Percentiles rank a stretch among this genome's conserved stretches.
phyloP scores from a whole-genome alignment of 1,284 basidiomycete genomes.

The Sutorius eximius region DNA sequence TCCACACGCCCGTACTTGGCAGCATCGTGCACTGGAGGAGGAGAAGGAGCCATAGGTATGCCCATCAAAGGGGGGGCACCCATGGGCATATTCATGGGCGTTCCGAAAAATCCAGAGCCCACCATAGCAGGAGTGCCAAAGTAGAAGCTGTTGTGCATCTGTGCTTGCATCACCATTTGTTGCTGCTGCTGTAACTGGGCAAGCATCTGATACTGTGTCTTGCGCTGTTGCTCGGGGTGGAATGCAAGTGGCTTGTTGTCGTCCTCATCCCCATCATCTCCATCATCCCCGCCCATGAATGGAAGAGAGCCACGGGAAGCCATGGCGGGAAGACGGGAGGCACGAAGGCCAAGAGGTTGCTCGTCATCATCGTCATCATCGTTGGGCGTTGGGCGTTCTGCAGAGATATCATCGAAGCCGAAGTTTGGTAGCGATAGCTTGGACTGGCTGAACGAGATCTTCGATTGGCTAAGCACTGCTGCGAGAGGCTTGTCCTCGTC shows the following conservation, averaged over 20 bases:
- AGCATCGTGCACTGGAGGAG: constrained; percentile 61
- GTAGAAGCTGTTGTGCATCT: constrained; percentile 72
- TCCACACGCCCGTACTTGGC: constrained; percentile 71
- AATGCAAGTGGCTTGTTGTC: constrained; percentile 61
- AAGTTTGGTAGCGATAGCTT: constrained; percentile 48
- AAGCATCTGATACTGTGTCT: constrained; percentile 69
- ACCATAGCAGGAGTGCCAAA: constrained; percentile 67
- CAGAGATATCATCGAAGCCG: constrained; percentile 42
- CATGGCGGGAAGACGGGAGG: constrained; percentile 30
- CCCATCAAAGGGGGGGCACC: constrained; percentile 47
- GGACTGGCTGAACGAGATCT: constrained; percentile 47
- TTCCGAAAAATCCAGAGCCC: constrained; percentile 58
- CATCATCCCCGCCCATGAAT: constrained; percentile 11
- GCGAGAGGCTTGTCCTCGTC: constrained; percentile 75
- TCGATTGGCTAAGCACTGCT: constrained; percentile 54
- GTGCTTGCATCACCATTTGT: constrained; percentile 73
- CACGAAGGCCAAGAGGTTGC: constrained; percentile 58
- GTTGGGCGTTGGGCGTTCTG: constrained; percentile 27
- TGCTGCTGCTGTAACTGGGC: constrained; percentile 61
- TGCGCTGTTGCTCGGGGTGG: constrained; percentile 74
- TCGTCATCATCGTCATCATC: constrained; percentile 54
- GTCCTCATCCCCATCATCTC: constrained; percentile 40
- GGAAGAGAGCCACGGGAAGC: constrained; percentile 29
- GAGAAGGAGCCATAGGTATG: constrained; percentile 52
- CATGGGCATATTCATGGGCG: constrained; percentile 46